Base-by-base conservation (phyloP, 2,329 filamentous ascomycete species). In the Stagonosporopsis tanaceti region DNA sequence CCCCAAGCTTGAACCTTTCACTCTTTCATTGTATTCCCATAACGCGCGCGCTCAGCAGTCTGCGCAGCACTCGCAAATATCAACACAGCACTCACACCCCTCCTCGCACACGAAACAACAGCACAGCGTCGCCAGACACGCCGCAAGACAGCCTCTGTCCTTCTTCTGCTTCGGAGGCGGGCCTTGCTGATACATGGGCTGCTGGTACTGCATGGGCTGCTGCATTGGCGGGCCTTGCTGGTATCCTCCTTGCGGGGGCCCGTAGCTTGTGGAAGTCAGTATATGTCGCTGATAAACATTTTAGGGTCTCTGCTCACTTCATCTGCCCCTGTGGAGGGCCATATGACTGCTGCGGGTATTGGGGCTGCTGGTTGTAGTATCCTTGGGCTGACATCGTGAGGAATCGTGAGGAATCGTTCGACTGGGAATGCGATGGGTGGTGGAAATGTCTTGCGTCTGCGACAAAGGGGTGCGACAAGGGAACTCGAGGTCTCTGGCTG, bases 101-200 rank as follows among this genome's bases (percentile, higher is more conserved):
- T 88, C 86, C 69, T 87, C 86, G 66, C 84, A 87, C 27, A 88
- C 79, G 74, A 85, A 88, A 69, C 85, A 88, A 72, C 86, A 89
- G 77, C 85, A 88, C 35, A 88, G 59, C 4, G 68, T 65, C 3
- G 73, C 73, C 45, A 76, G 42, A 63, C 72, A 72, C 42, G 41
- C 15, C 5, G 25, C 28, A 48, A 76, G 58, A 53, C 71, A 75
- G 8, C 71, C 70, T 14, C 71, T 35, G 30, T 73, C 78, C 67
- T 81, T 82, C 69, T 82, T 80, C 67, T 81, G 72, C 60, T 77
- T 76, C 46, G 78, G 77, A 25, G 78, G 78, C 4, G 80, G 80
- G 22, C 77, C 78, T 65, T 84, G 82, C 66, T 84, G 82, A 66
- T 83, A 82, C 46, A 46, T 46, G 4, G 46, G 53, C 27, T 40